These are phyloP conservation scores for Dryas alaskensis DNA, from an alignment of 306 rosid species.

Conservation along the genomic window DNA sequence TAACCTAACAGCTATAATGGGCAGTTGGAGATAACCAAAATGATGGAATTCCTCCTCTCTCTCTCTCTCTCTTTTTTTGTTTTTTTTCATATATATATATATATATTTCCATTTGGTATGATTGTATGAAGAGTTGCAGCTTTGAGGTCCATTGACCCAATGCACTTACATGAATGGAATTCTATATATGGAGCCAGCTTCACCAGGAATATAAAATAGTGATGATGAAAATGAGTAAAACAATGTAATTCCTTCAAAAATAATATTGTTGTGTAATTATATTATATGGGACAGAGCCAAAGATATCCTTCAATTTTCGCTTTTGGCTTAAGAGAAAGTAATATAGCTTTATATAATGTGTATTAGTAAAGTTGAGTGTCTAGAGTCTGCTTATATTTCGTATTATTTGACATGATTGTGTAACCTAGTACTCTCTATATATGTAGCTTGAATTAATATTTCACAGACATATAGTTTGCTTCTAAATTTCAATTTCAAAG, in stretches of 20 bases:
- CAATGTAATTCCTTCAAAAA: background rate
- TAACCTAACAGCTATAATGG: background rate
- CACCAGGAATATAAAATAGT: background rate
- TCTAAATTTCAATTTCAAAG: no score
- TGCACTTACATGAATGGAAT: no score
- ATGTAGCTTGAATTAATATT: no score
- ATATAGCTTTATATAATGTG: background rate
- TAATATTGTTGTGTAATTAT: background rate
- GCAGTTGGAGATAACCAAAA: background rate
- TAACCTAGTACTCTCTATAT: no score
- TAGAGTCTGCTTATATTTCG: no score
- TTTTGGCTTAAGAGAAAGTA: background rate
- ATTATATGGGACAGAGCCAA: background rate
- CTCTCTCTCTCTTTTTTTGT: background rate
- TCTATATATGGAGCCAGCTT: background rate
- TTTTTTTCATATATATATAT: background rate
- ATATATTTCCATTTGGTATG: no score
- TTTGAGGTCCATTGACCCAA: no score
- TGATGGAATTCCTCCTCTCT: background rate
- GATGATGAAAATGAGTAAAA: background rate
- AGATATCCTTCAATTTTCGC: background rate
- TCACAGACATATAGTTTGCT: no score
- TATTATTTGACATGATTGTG: no score
- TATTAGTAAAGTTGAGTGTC: background rate
- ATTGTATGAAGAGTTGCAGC: no score